Evolutionary conservation across 2,329 filamentous ascomycete genomes (phyloP), one percentile per base, ranked within the genome.

Genomic region (Neopestalotiopsis sp.): DNA sequence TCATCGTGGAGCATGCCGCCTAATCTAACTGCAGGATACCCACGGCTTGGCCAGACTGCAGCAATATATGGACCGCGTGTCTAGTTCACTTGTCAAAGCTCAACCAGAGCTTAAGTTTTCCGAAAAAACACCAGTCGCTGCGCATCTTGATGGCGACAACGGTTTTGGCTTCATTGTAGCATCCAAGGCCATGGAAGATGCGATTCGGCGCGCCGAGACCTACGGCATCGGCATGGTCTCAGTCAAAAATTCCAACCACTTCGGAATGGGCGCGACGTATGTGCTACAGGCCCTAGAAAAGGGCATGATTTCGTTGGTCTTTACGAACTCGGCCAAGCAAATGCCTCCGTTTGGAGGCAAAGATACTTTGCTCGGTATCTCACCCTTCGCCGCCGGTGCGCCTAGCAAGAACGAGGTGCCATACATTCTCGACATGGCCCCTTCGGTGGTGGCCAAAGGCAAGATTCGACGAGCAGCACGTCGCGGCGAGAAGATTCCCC

Each of bases 131-230:
- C 57, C 28, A 1, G 57, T 61, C 13, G 57, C 57, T 4, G 57
- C 57, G 1, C 57, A 61, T 14, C 28, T 61, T 13, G 57, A 61
- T 5, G 57, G 57, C 5, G 57, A 61, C 57, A 61, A 61, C 10
- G 57, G 57, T 2, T 61, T 61, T 24, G 57, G 57, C 57, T 61
- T 61, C n/a, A 38, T 61, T 12, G 57, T 61, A 4, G 57, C 57
- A 13, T 32, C 28, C 28, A 38, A 30, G 28, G 57, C 57, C 57
- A 61, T 61, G 57, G 32, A 61, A 12, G 57, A 61, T 24, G 57
- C 57, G 1, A 28, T 34, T 10, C 28, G 28, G 28, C 57, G 57
- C 5, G 57, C 57, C 3, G 57, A 61, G 57, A 61, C 57, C 13
- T 61, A 61, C 9, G 57, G 57, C 1, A 61, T 61, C 6, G 57